Percentiles rank a stretch among this genome's conserved stretches.
Conservation (phyloP, 805 yeast genomes). For the Candida stauntonica region DNA sequence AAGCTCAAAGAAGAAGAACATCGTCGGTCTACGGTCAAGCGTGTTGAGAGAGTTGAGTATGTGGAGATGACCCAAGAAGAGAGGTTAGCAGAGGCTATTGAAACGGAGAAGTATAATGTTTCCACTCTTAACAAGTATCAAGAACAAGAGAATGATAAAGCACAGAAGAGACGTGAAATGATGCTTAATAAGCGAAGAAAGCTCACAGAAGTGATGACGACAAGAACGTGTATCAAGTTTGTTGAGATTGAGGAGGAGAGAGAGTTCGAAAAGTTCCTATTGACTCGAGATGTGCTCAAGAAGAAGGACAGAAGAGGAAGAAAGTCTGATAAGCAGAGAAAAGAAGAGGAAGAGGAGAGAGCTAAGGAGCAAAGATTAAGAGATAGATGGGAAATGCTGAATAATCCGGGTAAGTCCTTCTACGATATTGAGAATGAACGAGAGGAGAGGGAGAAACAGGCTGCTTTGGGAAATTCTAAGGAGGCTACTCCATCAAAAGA, state of each 20-base stretch:
- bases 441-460: background rate
- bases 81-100: constrained; percentile 67
- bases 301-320: constrained; percentile 43
- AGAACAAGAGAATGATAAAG: constrained; percentile 80
- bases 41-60: constrained; percentile 36
- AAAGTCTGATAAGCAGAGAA: constrained; percentile 39
- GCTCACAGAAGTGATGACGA: constrained; percentile 55
- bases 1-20: constrained; percentile 66
- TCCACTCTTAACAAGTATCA: constrained; percentile 70
- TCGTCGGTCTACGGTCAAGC: constrained; percentile 43
- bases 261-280: constrained; percentile 39
- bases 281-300: constrained; percentile 36
- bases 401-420: constrained; percentile 12
- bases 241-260: constrained; percentile 65
- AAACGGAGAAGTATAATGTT: constrained; percentile 75
- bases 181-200: constrained; percentile 61
- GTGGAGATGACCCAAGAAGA: constrained; percentile 43
- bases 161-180: constrained; percentile 69
- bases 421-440: constrained; percentile 1
- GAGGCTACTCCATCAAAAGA: no score
- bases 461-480: no score
- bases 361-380: constrained; percentile 27
- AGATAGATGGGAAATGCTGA: constrained; percentile 25
- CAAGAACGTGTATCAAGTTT: constrained; percentile 41
- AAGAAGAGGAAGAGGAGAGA: constrained; percentile 29